Evolutionary conservation across 2,329 filamentous ascomycete species (phyloP).

Genomic region (Cordyceps militaris): DNA sequence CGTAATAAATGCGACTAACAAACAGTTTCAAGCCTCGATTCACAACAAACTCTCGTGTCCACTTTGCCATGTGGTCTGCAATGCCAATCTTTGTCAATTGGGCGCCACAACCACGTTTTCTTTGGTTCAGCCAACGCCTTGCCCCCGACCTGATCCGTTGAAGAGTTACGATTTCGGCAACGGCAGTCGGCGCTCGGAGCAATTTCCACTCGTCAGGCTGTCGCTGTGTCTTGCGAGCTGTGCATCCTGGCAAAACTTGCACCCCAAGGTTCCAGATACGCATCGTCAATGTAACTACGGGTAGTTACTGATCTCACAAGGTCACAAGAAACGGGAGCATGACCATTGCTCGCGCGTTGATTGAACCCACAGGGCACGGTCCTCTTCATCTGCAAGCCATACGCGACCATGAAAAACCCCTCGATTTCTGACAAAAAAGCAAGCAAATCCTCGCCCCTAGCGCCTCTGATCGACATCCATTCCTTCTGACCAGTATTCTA

Average conservation of each 20-base stretch:
- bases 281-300: too few relatives aligned
- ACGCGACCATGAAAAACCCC: background rate
- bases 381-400: slow-evolving; percentile 6
- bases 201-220: background rate
- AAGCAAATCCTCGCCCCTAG: background rate
- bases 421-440: background rate
- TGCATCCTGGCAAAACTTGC: background rate
- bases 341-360: too few relatives aligned
- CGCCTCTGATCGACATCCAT: background rate
- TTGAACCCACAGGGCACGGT: background rate
- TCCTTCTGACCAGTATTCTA: background rate
- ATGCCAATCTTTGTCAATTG: background rate
- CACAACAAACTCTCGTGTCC: background rate
- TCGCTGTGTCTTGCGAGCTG: background rate
- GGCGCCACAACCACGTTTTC: slow-evolving; percentile 10
- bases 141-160: background rate
- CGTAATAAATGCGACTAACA: background rate
- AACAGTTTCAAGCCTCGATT: background rate
- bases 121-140: background rate
- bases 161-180: background rate
- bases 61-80: slow-evolving; percentile 6
- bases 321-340: too few relatives aligned
- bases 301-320: too few relatives aligned
- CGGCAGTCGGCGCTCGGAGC: background rate
- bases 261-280: background rate